These are phyloP conservation scores for Discostella stelligeroides DNA, from an alignment of 108 stramenopile genomes.

Conservation along the genomic window DNA sequence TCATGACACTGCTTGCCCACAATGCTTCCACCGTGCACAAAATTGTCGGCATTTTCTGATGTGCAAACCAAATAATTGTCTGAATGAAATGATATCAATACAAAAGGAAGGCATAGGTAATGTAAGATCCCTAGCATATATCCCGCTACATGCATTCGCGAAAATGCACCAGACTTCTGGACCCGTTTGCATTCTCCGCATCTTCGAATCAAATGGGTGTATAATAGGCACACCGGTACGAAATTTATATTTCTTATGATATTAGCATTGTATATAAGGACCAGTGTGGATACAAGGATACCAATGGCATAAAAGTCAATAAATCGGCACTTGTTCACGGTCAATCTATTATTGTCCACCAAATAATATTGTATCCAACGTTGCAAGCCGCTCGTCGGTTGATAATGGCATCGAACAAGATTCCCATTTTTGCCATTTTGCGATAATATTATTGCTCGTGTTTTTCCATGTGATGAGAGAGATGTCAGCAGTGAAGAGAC, in stretches of 20 bases:
- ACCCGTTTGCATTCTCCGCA: constrained; percentile 62
- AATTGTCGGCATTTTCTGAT: background rate
- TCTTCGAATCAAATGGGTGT: constrained; percentile 43
- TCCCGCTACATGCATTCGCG: constrained; percentile 76
- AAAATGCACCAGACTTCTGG: constrained; percentile 48
- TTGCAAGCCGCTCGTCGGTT: background rate
- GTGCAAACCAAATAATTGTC: background rate
- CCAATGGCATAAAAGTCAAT: constrained; percentile 60
- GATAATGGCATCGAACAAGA: background rate
- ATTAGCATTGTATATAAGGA: constrained; percentile 17
- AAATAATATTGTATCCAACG: constrained; percentile 5
- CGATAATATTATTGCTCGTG: constrained; percentile 11
- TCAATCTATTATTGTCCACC: constrained; percentile 1
- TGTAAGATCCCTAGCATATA: constrained; percentile 68
- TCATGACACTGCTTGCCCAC: background rate
- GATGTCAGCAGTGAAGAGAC: constrained; percentile 32
- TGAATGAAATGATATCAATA: constrained; percentile 44
- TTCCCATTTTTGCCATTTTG: background rate
- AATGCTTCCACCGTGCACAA: background rate
- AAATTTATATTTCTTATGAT: background rate
- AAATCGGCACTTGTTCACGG: constrained; percentile 45
- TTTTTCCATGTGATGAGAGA: constrained; percentile 65
- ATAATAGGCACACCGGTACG: constrained; percentile 21
- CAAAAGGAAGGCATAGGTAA: constrained; percentile 68
- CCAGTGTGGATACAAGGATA: constrained; percentile 20